Evolutionary conservation across 768 basidiomycete species (phyloP).

Genomic region (Phylloporus sp.): DNA sequence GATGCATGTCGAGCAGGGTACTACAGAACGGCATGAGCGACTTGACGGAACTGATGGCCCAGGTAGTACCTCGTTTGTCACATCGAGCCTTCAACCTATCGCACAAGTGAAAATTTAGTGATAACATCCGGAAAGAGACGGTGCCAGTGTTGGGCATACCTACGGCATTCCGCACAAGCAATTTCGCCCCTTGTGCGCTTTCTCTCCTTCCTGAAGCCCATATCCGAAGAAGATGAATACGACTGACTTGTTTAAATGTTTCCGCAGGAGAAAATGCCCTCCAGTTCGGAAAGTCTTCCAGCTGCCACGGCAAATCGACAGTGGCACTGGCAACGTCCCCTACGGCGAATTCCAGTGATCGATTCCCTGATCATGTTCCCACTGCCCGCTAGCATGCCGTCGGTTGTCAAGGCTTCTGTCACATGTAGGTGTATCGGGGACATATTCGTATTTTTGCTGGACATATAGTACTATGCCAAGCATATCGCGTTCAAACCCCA

Average conservation of each 20-base stretch:
- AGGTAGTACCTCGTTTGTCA: slow-evolving; percentile 19
- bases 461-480: background rate
- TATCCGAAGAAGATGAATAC: background rate
- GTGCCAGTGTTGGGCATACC: slow-evolving; percentile 11
- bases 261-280: slow-evolving; percentile 1
- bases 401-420: no score
- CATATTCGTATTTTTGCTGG: background rate
- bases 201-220: slow-evolving; percentile 19
- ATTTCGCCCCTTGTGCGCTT: slow-evolving; percentile 26
- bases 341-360: no score
- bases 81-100: slow-evolving; percentile 27
- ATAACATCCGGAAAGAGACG: background rate
- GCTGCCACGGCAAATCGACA: no score
- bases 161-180: slow-evolving; percentile 30
- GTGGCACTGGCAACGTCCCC: no score
- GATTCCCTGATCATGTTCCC: no score
- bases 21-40: slow-evolving; percentile 10
- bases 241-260: slow-evolving; percentile 1
- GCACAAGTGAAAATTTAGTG: background rate
- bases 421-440: no score
- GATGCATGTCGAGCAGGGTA: slow-evolving; percentile 40
- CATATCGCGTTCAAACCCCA: no score
- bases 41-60: background rate
- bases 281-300: no score
- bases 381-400: no score